These are phyloP conservation scores for Penstemon newberryi DNA, from an alignment of 257 asterid genomes.

Conservation along the genomic window DNA sequence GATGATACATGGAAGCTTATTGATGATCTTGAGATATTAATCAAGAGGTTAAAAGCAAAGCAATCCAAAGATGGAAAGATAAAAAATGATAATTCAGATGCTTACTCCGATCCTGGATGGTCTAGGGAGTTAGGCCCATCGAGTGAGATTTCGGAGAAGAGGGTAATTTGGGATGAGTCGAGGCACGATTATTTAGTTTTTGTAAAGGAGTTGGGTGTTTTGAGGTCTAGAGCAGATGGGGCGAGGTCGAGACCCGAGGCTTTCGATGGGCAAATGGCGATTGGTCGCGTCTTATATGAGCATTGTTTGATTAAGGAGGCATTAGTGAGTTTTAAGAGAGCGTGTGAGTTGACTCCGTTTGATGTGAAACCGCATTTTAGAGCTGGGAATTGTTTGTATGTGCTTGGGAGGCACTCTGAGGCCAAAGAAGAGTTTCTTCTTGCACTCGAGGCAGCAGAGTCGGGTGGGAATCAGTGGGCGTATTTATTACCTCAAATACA, in stretches of 20 bases:
- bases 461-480: constrained; percentile 98
- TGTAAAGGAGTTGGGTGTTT: constrained; percentile 80
- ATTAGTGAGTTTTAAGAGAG: constrained; percentile 88
- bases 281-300: constrained; percentile 81
- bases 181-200: constrained; percentile 71
- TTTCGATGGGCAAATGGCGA: constrained; percentile 96
- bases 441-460: constrained; percentile 94
- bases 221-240: constrained; percentile 92
- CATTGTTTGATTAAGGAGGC: constrained; percentile 83
- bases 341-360: constrained; percentile 84
- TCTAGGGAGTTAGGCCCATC: constrained; percentile 85
- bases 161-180: constrained; percentile 77
- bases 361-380: constrained; percentile 97
- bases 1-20: constrained; percentile 95
- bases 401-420: constrained; percentile 68
- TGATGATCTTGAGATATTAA: constrained; percentile 77
- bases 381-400: constrained; percentile 86
- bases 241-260: constrained; percentile 95
- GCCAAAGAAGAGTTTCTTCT: constrained; percentile 82
- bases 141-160: constrained; percentile 61
- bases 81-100: constrained; percentile 76
- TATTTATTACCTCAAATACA: constrained; percentile 97
- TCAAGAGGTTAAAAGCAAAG: constrained; percentile 61
- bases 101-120: constrained; percentile 94
- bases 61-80: constrained; percentile 78